Evolutionary conservation across 1,139 yeast genomes (phyloP).

Genomic region (Kodamaea suecica): DNA sequence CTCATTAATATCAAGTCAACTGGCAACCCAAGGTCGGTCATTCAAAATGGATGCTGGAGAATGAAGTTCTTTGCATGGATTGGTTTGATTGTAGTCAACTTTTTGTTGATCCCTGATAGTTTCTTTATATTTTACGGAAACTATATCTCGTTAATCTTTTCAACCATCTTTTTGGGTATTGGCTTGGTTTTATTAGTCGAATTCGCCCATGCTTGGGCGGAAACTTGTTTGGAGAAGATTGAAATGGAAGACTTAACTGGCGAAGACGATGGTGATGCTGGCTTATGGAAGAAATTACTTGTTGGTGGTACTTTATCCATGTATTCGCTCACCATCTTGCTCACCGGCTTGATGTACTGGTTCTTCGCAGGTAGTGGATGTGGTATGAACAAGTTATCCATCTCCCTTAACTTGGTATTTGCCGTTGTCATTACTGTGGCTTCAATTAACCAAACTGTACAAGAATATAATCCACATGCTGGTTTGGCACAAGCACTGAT

Average conservation of each 20-base stretch:
- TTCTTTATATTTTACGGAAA: slow-evolving; percentile 92
- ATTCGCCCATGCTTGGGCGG: slow-evolving; percentile 99
- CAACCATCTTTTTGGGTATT: slow-evolving; percentile 81
- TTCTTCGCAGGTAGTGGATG: slow-evolving; percentile 86
- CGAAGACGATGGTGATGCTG: slow-evolving; percentile 32
- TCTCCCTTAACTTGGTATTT: slow-evolving; percentile 68
- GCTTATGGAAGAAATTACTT: slow-evolving; percentile 75
- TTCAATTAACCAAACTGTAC: slow-evolving; percentile 80
- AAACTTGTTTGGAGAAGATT: slow-evolving; percentile 85
- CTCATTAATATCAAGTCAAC: slow-evolving; percentile 77
- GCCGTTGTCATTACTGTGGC: slow-evolving; percentile 61
- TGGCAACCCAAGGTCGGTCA: slow-evolving; percentile 70
- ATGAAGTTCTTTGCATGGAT: slow-evolving; percentile 65
- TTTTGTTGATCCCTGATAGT: slow-evolving; percentile 72
- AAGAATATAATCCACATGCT: slow-evolving; percentile 90
- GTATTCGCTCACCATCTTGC: slow-evolving; percentile 70
- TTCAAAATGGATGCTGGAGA: slow-evolving; percentile 93
- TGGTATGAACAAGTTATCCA: slow-evolving; percentile 86
- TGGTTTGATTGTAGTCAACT: slow-evolving; percentile 56
- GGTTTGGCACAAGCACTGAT: slow-evolving; percentile 96
- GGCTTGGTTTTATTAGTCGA: slow-evolving; percentile 90
- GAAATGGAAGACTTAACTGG: slow-evolving; percentile 79
- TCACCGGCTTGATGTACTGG: slow-evolving; percentile 77
- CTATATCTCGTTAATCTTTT: slow-evolving; percentile 78
- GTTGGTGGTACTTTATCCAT: slow-evolving; percentile 84